Evolutionary conservation across 2,329 filamentous ascomycete species (phyloP), one percentile per base, ranked within the genome.

Genomic region (Tolypocladium cylindrosporum): DNA sequence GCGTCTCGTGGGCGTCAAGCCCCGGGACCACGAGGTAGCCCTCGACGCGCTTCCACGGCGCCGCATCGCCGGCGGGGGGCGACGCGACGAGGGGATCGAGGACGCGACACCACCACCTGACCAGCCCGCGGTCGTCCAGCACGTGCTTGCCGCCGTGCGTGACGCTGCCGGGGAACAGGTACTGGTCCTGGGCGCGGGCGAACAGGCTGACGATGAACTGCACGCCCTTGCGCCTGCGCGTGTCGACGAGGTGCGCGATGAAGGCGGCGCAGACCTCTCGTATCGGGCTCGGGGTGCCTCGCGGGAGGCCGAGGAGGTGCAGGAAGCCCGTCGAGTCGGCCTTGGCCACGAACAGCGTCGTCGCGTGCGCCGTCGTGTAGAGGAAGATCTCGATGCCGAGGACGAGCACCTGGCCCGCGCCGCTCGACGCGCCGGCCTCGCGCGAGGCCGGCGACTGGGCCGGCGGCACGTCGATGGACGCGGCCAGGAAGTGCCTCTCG

Each of bases 71-170:
- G 9, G 58, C 52, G 5, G 75, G 76, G 36, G 81, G 72, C 16
- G 73, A 61, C 55, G 78, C 75, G 13, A 96, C 72, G 4, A 97
- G 77, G 0, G 89, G 88, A 67, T 97, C 88, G 14, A 97, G 75
- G 13, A 93, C 89, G 19, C 84, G 87, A 68, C 91, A 96, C 94
- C 94, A 99, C 94, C 94, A 99, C 66, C 87, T 90, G 24, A 99
- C 90, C 55, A 99, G 77, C 0, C 89, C 90, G 39, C 91, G 81
- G 66, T 99, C 94, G 66, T 96, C 91, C 10, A 97, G 77, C 0
- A 99, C 88, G 75, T 99, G 94, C 69, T 99, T 99, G 2, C 83
- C 83, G 21, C 74, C 72, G 69, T 97, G 93, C 60, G 96, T 87
- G 43, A 91, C 84, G 67, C 93, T 97, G 0, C 91, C 91, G 0